phyloP scores from a whole-genome alignment of 805 yeast genomes.

The Sporopachydermia quercuum region DNA sequence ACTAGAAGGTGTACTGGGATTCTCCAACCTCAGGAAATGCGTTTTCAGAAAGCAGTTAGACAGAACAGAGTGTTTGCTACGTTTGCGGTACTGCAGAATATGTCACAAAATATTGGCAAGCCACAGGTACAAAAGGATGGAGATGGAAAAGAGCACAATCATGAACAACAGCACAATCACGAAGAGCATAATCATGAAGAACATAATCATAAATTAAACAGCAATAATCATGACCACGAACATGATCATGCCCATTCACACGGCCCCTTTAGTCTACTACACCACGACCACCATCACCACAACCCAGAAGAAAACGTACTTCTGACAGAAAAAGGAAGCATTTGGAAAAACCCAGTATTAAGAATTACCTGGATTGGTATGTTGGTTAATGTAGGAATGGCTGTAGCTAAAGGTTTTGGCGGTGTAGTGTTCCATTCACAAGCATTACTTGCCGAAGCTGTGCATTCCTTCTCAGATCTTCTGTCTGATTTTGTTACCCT shows the following conservation, averaged over 20 bases:
- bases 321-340: constrained; percentile 27
- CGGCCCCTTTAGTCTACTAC: constrained; percentile 18
- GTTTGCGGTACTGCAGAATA: no score
- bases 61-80: no score
- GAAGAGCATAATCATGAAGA: no score
- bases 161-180: no score
- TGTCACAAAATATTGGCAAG: no score
- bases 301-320: constrained; percentile 7
- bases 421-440: constrained; percentile 91
- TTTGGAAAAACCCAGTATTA: constrained; percentile 65
- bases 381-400: constrained; percentile 72
- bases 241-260: constrained; percentile 16
- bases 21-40: no score
- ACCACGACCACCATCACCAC: constrained; percentile 18
- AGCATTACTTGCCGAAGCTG: constrained; percentile 85
- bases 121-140: no score
- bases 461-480: constrained; percentile 84
- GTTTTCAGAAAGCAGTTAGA: no score
- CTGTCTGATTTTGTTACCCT: constrained; percentile 81
- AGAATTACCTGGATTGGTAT: constrained; percentile 89
- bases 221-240: no score
- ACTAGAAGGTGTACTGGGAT: no score
- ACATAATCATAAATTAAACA: no score
- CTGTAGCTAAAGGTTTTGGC: constrained; percentile 73
- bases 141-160: no score